Conservation (phyloP, 2,329 filamentous ascomycete genomes). For the Colletotrichum viniferum region DNA sequence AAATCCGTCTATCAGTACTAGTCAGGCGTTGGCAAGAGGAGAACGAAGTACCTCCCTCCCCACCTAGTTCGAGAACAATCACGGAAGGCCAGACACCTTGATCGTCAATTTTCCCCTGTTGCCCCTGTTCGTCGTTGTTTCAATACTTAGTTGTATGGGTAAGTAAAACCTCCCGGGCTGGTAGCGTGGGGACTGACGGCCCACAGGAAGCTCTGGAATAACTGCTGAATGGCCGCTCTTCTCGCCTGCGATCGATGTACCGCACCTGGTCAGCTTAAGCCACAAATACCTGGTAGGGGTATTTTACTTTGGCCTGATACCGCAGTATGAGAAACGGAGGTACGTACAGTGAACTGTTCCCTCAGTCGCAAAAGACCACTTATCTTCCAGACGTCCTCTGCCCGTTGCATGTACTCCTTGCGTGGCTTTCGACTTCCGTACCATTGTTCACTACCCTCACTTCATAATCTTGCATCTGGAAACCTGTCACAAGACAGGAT, state of each 20-base stretch:
- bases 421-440: not conserved
- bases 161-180: no score
- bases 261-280: no score
- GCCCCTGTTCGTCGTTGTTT: not conserved
- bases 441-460: not conserved
- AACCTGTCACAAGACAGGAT: constrained; percentile 34
- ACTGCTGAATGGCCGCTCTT: no score
- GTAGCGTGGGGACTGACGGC: no score
- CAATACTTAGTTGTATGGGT: no score
- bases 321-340: not conserved
- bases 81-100: not conserved
- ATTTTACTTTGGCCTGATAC: no score
- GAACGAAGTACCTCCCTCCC: not conserved
- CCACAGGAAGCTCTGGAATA: no score
- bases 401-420: not conserved
- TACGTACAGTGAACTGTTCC: not conserved
- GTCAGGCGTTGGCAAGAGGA: not conserved
- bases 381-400: not conserved
- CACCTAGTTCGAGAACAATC: not conserved
- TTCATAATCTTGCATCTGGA: not conserved
- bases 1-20: not conserved
- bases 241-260: no score
- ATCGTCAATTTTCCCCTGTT: not conserved
- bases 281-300: no score
- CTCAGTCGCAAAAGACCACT: not conserved